These are phyloP conservation scores for Crassisporium funariophilum DNA, from an alignment of 768 basidiomycete species.

Conservation along the genomic window DNA sequence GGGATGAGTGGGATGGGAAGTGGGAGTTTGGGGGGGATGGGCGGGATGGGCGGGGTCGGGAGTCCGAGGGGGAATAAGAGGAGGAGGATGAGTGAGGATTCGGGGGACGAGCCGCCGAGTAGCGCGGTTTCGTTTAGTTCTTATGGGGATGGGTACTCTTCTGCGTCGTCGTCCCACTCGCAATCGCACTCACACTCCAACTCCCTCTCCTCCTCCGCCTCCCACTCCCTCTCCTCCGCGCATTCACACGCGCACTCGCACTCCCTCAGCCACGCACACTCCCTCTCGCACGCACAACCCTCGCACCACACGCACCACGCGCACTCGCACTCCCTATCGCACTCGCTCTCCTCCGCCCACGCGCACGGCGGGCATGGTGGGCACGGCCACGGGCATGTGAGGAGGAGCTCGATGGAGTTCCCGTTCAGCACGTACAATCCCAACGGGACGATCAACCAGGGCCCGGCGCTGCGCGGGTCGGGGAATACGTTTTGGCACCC, in stretches of 20 bases:
- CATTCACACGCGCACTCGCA: too few species aligned
- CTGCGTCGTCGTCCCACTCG: too few species aligned
- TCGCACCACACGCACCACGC: too few species aligned
- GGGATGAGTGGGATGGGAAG: slow-evolving; percentile 77
- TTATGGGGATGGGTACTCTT: slow-evolving; percentile 49
- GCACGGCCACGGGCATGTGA: slow-evolving; percentile 43
- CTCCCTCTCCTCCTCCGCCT: slow-evolving; percentile 54
- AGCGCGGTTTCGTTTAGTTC: slow-evolving; percentile 67
- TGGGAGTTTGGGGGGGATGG: slow-evolving; percentile 33
- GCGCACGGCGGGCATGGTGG: too few species aligned
- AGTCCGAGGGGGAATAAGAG: slow-evolving; percentile 63
- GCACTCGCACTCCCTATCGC: slow-evolving; percentile 5
- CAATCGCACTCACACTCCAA: too few species aligned
- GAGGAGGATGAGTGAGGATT: slow-evolving; percentile 68
- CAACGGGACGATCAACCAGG: slow-evolving; percentile 33
- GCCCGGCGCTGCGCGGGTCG: slow-evolving; percentile 56
- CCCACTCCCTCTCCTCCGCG: too few species aligned
- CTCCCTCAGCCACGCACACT: too few species aligned
- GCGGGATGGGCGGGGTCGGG: too few species aligned
- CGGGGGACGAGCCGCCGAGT: slow-evolving; percentile 54
- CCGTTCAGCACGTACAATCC: slow-evolving; percentile 58
- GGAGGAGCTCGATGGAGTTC: slow-evolving; percentile 67
- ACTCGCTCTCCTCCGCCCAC: slow-evolving; percentile 2
- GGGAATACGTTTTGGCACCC: slow-evolving; percentile 79
- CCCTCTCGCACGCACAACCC: neutral